These are phyloP conservation scores for Aspergillus caelatus DNA, from an alignment of 2,329 filamentous ascomycete genomes.

Conservation along the genomic window DNA sequence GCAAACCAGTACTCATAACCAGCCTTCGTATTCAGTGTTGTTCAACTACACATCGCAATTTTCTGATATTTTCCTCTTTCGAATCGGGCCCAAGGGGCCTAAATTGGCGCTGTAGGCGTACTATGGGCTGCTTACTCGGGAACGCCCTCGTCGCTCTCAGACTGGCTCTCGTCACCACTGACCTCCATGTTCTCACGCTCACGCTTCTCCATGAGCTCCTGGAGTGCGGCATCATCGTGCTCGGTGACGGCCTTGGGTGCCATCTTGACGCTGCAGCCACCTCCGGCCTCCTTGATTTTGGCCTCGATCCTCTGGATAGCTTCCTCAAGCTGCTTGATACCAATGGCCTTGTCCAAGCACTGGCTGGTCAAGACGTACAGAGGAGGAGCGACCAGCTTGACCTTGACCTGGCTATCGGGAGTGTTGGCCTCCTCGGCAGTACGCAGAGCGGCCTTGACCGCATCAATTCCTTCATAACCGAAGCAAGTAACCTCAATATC, in stretches of 20 bases:
- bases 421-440: slow-evolving; percentile 93
- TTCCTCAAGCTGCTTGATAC: slow-evolving; percentile 82
- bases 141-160: slow-evolving; percentile 89
- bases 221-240: slow-evolving; percentile 94
- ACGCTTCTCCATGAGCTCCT: slow-evolving; percentile 98
- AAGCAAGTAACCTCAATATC: slow-evolving; percentile 96
- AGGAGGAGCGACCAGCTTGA: slow-evolving; percentile 95
- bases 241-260: slow-evolving; percentile 98
- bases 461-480: slow-evolving; percentile 97
- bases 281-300: slow-evolving; percentile 77
- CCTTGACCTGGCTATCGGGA: slow-evolving; percentile 90
- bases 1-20: slow-evolving; percentile 1
- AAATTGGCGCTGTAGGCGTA: slow-evolving; percentile 4
- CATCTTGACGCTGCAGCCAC: slow-evolving; percentile 91
- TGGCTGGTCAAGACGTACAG: slow-evolving; percentile 96
- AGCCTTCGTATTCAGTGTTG: neutral
- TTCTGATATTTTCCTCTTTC: neutral
- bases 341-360: slow-evolving; percentile 87
- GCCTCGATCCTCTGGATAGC: slow-evolving; percentile 84
- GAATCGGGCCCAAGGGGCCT: neutral
- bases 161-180: slow-evolving; percentile 94
- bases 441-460: slow-evolving; percentile 89
- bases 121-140: slow-evolving; percentile 47
- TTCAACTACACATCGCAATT: slow-evolving; percentile 3
- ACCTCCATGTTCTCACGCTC: slow-evolving; percentile 98